Conservation (phyloP, 108 stramenopile species). For the Skeletonema tropicum region DNA sequence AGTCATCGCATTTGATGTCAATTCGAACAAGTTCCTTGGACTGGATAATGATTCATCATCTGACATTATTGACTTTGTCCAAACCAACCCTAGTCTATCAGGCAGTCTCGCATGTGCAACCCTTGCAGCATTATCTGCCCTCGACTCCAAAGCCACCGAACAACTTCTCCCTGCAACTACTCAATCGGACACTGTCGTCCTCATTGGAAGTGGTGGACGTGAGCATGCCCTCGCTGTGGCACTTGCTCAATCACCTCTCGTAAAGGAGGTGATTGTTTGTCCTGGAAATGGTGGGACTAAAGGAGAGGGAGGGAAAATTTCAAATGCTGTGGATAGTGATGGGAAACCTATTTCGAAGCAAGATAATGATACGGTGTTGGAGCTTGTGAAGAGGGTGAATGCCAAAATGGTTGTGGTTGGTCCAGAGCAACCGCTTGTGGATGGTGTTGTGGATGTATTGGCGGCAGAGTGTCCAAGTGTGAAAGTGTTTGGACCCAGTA, state of each 20-base stretch:
- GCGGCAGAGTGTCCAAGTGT: constrained; percentile 76
- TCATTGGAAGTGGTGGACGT: constrained; percentile 87
- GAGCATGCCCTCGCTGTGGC: constrained; percentile 90
- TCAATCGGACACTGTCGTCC: constrained; percentile 69
- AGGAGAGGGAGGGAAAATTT: constrained; percentile 71
- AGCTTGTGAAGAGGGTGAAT: constrained; percentile 56
- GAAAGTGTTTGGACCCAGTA: constrained; percentile 94
- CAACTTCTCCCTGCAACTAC: constrained; percentile 46
- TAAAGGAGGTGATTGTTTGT: constrained; percentile 70
- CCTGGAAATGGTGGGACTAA: constrained; percentile 92
- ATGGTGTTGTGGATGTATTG: constrained; percentile 91
- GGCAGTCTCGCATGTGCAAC: constrained; percentile 42
- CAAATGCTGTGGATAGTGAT: constrained; percentile 59
- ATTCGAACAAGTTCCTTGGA: constrained; percentile 45
- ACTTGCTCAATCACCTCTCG: constrained; percentile 78
- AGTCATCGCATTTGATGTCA: constrained; percentile 66
- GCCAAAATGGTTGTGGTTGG: constrained; percentile 94
- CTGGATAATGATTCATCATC: constrained; percentile 24
- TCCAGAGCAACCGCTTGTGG: constrained; percentile 96
- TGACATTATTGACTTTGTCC: constrained; percentile 20
- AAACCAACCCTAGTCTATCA: constrained; percentile 22
- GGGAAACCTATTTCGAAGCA: constrained; percentile 29
- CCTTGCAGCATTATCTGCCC: constrained; percentile 51
- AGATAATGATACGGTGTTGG: constrained; percentile 76
- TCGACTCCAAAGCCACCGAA: constrained; percentile 53